Evolutionary conservation across 257 asterid species (phyloP), one percentile per base, ranked within the genome.

Genomic region (Nicotiana paniculata): DNA sequence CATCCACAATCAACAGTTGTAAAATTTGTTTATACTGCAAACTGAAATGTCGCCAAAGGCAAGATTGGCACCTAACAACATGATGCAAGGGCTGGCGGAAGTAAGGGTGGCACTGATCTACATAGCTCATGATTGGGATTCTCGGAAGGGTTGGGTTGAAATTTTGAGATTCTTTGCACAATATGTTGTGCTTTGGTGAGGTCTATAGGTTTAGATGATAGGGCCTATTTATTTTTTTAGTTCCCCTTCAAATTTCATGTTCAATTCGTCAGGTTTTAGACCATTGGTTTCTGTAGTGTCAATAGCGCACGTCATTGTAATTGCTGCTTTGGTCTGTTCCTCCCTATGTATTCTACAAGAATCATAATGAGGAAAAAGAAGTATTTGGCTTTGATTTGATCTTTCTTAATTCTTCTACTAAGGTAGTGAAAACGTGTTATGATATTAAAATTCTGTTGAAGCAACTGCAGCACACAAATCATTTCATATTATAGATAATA

Each of bases 121-220:
- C 84, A 74, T 82, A 82, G 85, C 79, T 16, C 64, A 83, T 32
- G 87, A 64, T 74, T 84, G 84, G 81, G 79, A 77, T 33, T 79
- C 68, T 76, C 78, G 87, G 88, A 85, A 51, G 33, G 15, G 78
- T 32, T 26, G 12, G 90, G 81, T 85, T 70, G 85, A 84, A 82
- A 84, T 84, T 85, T 88, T 88, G 87, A 84, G 88, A 90, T 91
- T 92, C 95, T 90, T 88, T 85, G 92, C 87, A 88, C 90, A 82
- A 82, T 83, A 77, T 62, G 39, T 85, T 85, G 92, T 86, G 92
- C 86, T 65, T 86, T 57, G 77, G 87, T 72, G 85, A 85, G 86
- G 48, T 79, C 74, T 82, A 51, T 83, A 53, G 67, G 51, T 81
- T 84, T 76, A 68, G n/a, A 54, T 12, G 70, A 68, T 17, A 80